Conservation (phyloP, 768 basidiomycete species). For the Suillus ampliporus region DNA sequence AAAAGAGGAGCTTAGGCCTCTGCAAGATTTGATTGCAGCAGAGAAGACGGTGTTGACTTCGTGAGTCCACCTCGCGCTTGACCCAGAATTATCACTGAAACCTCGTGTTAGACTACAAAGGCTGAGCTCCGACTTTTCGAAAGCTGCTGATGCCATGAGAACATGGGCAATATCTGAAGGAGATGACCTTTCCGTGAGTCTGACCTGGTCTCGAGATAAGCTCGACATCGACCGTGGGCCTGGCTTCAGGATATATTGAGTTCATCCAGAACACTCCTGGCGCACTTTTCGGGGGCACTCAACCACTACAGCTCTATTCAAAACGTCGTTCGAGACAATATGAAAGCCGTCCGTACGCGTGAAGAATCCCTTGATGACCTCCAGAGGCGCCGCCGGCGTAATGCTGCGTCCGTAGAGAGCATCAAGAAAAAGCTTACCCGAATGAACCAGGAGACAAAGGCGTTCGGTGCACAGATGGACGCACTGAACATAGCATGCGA, state of each 20-base stretch:
- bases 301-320: slow-evolving; percentile 74
- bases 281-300: slow-evolving; percentile 70
- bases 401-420: slow-evolving; percentile 74
- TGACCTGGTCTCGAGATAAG: slow-evolving; percentile 8
- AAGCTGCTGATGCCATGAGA: slow-evolving; percentile 74
- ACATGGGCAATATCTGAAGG: slow-evolving; percentile 81
- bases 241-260: slow-evolving; percentile 72
- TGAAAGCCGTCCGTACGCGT: slow-evolving; percentile 82
- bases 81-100: not conserved
- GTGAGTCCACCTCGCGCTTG: slow-evolving; percentile 47
- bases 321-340: slow-evolving; percentile 60
- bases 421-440: slow-evolving; percentile 89
- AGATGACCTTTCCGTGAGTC: slow-evolving; percentile 76
- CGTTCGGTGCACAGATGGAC: slow-evolving; percentile 74
- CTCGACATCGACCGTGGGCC: not conserved
- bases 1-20: slow-evolving; percentile 77
- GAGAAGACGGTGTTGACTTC: slow-evolving; percentile 83
- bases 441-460: slow-evolving; percentile 91
- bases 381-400: slow-evolving; percentile 67
- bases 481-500: slow-evolving; percentile 69
- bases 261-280: slow-evolving; percentile 69
- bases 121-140: slow-evolving; percentile 66
- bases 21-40: slow-evolving; percentile 89
- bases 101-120: slow-evolving; percentile 56
- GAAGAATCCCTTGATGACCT: slow-evolving; percentile 86